Conservation (phyloP, 345 rosid genomes). For the Microcos paniculata region DNA sequence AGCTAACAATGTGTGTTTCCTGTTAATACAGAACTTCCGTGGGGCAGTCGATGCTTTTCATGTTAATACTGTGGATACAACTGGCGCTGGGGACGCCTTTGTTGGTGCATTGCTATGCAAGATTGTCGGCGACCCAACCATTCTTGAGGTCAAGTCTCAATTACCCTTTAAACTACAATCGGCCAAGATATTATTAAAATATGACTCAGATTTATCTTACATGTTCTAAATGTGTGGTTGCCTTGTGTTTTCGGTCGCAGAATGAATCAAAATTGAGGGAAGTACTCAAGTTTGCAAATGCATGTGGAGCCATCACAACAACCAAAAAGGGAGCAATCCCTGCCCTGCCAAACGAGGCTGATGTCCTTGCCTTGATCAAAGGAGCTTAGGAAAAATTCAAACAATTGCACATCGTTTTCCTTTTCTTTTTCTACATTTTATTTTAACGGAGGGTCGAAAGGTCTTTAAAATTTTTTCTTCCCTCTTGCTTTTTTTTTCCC, state of each 20-base stretch:
- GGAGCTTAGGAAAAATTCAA: slow-evolving; percentile 14
- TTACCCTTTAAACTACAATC: not conserved
- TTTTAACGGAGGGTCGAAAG: not conserved
- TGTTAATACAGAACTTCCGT: slow-evolving; percentile 60
- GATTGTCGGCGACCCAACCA: slow-evolving; percentile 66
- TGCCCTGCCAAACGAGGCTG: slow-evolving; percentile 73
- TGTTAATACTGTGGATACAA: slow-evolving; percentile 79
- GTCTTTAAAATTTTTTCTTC: not conserved
- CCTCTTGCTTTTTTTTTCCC: not conserved
- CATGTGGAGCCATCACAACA: slow-evolving; percentile 97
- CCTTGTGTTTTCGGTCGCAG: slow-evolving; percentile 26
- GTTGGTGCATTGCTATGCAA: slow-evolving; percentile 85
- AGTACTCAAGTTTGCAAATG: slow-evolving; percentile 72
- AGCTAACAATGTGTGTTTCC: no score
- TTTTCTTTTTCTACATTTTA: not conserved
- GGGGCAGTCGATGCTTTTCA: slow-evolving; percentile 81
- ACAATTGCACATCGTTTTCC: not conserved
- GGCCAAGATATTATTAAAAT: not conserved
- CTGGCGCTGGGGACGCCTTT: slow-evolving; percentile 96
- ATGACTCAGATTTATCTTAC: not conserved
- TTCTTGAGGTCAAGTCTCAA: slow-evolving; percentile 54
- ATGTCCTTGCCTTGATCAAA: slow-evolving; percentile 48
- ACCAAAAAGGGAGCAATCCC: slow-evolving; percentile 98
- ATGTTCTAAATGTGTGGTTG: not conserved
- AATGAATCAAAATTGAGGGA: slow-evolving; percentile 77